phyloP scores from a whole-genome alignment of 768 basidiomycete species.

The Hypholoma sublateritium region DNA sequence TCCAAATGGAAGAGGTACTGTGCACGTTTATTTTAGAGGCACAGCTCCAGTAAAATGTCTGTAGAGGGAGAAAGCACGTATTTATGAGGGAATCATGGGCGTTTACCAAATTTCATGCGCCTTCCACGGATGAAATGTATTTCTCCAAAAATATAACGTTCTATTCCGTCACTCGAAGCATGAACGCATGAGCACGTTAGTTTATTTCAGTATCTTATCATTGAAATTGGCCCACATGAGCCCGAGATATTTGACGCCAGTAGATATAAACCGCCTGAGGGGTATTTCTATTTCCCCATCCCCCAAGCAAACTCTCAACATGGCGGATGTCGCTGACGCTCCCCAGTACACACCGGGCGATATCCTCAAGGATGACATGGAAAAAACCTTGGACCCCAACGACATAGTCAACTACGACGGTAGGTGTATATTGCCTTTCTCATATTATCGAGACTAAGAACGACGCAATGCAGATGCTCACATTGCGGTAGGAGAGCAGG shows the following conservation, averaged over 20 bases:
- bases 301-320: slow-evolving; percentile 13
- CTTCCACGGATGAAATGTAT: too few species aligned
- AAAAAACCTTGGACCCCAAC: slow-evolving; percentile 21
- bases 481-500: slow-evolving; percentile 26
- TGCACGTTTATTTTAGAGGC: too few species aligned
- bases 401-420: slow-evolving; percentile 22
- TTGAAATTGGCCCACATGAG: slow-evolving; percentile 14
- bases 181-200: slow-evolving; percentile 23
- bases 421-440: slow-evolving; percentile 11
- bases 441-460: background rate
- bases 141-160: background rate
- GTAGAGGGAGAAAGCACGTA: too few species aligned
- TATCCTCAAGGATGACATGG: slow-evolving; percentile 20
- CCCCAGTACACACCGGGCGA: slow-evolving; percentile 23
- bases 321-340: slow-evolving; percentile 19
- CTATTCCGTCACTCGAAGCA: background rate
- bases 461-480: slow-evolving; percentile 15
- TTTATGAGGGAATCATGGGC: too few species aligned
- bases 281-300: slow-evolving; percentile 5
- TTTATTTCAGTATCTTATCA: slow-evolving; percentile 11
- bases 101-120: too few species aligned
- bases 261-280: slow-evolving; percentile 18
- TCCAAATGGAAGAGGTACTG: too few species aligned
- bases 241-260: slow-evolving; percentile 6
- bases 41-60: too few species aligned